Conservation (phyloP, 2,329 filamentous ascomycete species). For the Fusarium falciforme region DNA sequence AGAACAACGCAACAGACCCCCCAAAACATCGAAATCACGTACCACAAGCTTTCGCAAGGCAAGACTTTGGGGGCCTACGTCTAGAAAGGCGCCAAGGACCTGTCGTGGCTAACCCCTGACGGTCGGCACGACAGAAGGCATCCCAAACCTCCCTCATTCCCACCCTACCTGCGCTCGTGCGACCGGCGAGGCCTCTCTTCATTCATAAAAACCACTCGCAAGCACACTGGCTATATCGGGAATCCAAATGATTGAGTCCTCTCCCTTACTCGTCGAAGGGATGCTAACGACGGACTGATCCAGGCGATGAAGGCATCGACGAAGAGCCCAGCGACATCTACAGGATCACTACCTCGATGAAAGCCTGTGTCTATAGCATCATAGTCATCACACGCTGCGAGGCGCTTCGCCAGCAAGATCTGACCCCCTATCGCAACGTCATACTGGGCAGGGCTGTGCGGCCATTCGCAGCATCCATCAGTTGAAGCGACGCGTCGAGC, state of each 20-base stretch:
- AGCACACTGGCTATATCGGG: too few species aligned
- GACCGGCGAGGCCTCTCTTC: neutral
- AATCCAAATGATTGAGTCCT: neutral
- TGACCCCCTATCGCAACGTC: neutral
- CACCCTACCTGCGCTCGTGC: neutral
- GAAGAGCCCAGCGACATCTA: neutral
- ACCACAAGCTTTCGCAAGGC: neutral
- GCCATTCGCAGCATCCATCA: neutral
- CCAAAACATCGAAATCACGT: fast-evolving
- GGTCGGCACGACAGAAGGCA: neutral
- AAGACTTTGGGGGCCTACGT: neutral
- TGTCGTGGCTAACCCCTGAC: neutral
- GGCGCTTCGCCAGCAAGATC: neutral
- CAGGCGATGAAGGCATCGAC: neutral
- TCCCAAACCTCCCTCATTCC: neutral
- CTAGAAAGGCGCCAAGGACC: neutral
- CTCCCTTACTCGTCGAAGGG: neutral
- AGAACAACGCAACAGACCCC: neutral
- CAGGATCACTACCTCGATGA: neutral
- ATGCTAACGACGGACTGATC: neutral
- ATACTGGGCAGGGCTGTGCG: neutral
- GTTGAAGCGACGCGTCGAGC: neutral
- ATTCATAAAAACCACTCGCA: fast-evolving
- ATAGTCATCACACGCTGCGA: neutral
- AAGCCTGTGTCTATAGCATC: too few species aligned